Conservation (phyloP, 2,329 filamentous ascomycete genomes). For the Botrytis tulipae region DNA sequence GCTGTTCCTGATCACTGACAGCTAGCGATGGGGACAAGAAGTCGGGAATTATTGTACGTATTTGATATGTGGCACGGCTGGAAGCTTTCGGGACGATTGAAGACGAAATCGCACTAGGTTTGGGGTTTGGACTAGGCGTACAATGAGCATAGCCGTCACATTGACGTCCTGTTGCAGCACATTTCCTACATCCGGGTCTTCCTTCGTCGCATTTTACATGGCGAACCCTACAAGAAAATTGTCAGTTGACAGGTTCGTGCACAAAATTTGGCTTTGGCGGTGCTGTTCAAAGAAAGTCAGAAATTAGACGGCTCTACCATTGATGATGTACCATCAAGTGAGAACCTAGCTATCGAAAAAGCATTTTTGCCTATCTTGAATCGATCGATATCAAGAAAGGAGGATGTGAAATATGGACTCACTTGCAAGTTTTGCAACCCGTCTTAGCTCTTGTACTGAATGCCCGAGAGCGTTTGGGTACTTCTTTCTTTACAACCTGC, state of each 20-base stretch:
- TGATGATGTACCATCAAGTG: neutral
- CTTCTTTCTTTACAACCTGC: neutral
- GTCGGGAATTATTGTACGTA: neutral
- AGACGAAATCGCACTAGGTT: neutral
- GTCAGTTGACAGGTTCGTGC: neutral
- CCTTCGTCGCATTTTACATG: constrained; percentile 25
- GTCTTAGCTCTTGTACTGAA: constrained; percentile 22
- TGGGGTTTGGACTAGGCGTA: neutral
- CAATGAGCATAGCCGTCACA: constrained; percentile 24
- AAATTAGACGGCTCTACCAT: neutral
- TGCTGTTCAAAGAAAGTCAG: neutral
- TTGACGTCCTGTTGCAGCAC: constrained; percentile 12
- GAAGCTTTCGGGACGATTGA: neutral
- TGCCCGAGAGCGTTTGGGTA: constrained; percentile 17
- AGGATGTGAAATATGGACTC: neutral
- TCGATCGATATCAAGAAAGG: neutral
- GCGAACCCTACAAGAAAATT: constrained; percentile 15
- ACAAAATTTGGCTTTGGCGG: neutral
- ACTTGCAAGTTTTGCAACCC: constrained; percentile 26
- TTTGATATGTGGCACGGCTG: neutral
- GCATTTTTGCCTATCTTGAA: too few relatives aligned
- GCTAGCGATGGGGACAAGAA: constrained; percentile 9
- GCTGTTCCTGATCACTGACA: constrained; percentile 17
- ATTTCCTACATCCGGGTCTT: constrained; percentile 21
- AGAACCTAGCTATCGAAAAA: neutral